Evolutionary conservation across 768 basidiomycete genomes (phyloP).

Genomic region (Pisolithus tinctorius): DNA sequence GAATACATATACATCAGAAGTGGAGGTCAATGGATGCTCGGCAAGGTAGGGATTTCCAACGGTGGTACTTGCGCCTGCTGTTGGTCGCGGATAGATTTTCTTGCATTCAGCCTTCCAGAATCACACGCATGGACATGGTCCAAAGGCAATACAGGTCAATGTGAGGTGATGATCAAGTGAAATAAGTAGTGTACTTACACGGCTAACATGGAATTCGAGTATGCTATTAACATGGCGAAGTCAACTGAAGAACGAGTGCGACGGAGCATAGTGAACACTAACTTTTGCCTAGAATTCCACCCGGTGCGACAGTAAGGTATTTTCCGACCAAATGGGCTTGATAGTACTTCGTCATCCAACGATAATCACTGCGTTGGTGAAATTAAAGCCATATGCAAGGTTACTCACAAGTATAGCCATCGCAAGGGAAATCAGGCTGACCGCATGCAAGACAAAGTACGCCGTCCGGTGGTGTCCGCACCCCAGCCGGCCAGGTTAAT

Average conservation of each 20-base stretch:
- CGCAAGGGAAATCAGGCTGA: slow-evolving; percentile 7
- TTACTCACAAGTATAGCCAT: slow-evolving; percentile 9
- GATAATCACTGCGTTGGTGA: not conserved
- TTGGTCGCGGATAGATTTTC: no score
- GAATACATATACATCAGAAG: no score
- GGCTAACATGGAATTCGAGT: slow-evolving; percentile 18
- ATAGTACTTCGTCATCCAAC: slow-evolving; percentile 7
- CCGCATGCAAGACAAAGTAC: no score
- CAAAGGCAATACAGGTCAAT: no score
- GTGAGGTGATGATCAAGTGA: no score
- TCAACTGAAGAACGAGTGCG: not conserved
- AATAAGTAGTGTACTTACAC: slow-evolving; percentile 11
- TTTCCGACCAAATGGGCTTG: not conserved
- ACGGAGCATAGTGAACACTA: not conserved
- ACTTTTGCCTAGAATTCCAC: slow-evolving; percentile 12
- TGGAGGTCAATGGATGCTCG: no score
- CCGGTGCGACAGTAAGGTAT: slow-evolving; percentile 8
- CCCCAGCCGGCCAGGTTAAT: not conserved
- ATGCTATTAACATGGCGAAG: slow-evolving; percentile 6
- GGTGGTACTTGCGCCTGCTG: no score
- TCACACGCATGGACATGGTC: no score
- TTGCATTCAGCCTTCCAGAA: no score
- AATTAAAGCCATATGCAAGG: not conserved
- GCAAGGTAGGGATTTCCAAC: no score
- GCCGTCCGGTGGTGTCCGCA: not conserved